These are phyloP conservation scores for Trametes versicolor DNA, from an alignment of 1,284 basidiomycete species.

Conservation along the genomic window DNA sequence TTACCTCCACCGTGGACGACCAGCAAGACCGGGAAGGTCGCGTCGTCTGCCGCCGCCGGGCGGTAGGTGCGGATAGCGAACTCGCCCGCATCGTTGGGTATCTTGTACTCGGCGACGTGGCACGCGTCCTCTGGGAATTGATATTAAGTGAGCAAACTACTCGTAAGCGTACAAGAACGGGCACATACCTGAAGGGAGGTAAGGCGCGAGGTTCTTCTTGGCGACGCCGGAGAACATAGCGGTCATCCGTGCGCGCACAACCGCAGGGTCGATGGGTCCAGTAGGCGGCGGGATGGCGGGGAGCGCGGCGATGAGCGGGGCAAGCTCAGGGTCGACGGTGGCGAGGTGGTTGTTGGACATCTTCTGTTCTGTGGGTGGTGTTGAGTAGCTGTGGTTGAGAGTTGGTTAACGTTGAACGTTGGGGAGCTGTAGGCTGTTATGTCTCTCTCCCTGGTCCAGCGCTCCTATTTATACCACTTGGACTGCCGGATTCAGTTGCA, in stretches of 20 bases:
- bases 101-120: slow-evolving; percentile 1
- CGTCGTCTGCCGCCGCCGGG: slow-evolving; percentile 3
- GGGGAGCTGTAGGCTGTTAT: background rate
- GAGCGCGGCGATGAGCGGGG: slow-evolving; percentile 17
- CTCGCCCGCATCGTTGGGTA: slow-evolving; percentile 8
- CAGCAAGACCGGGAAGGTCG: slow-evolving; percentile 27
- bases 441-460: background rate
- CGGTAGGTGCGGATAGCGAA: slow-evolving; percentile 19
- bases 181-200: slow-evolving; percentile 9
- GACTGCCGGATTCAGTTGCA: background rate
- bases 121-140: slow-evolving; percentile 9
- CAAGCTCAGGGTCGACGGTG: slow-evolving; percentile 8
- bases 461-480: slow-evolving; percentile 2
- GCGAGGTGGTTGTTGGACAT: slow-evolving; percentile 17
- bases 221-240: slow-evolving; percentile 2
- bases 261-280: slow-evolving; percentile 5
- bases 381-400: background rate
- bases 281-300: slow-evolving; percentile 3
- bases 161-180: no score
- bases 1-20: slow-evolving; percentile 36
- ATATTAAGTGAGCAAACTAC: no score
- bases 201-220: slow-evolving; percentile 9
- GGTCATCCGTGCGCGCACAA: slow-evolving; percentile 7
- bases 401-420: background rate
- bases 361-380: background rate